phyloP scores from a whole-genome alignment of 345 rosid genomes.

The Anacardium occidentale region DNA sequence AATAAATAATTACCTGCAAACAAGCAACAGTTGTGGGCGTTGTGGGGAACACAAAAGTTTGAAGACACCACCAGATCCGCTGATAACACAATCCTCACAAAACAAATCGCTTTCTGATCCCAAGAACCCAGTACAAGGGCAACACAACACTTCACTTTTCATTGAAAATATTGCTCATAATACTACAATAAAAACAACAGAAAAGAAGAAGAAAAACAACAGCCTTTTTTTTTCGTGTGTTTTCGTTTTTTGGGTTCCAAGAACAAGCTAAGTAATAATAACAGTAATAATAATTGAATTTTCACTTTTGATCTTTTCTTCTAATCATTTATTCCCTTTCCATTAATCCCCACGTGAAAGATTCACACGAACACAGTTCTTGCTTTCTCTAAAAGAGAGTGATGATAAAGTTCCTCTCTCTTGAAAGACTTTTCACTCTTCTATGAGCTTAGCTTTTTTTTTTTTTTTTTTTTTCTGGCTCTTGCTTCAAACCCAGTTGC shows the following conservation, averaged over 20 bases:
- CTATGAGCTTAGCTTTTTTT: neutral
- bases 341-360: conserved; percentile 55
- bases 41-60: conserved; percentile 51
- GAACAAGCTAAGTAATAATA: conserved; percentile 22
- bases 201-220: conserved; percentile 2
- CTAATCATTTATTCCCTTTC: conserved; percentile 45
- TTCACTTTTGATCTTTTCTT: conserved; percentile 32
- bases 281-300: conserved; percentile 22
- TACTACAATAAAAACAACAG: conserved; percentile 10
- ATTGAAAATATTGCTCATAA: conserved; percentile 20
- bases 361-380: conserved; percentile 21
- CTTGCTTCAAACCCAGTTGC: conserved; percentile 31
- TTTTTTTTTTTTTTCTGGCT: conserved; percentile 17
- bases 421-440: conserved; percentile 15
- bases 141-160: conserved; percentile 31
- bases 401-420: conserved; percentile 17
- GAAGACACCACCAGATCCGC: conserved; percentile 43
- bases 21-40: conserved; percentile 49
- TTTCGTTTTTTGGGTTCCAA: neutral
- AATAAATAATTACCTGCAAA: conserved; percentile 53
- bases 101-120: conserved; percentile 41
- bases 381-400: neutral
- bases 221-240: neutral
- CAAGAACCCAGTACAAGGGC: conserved; percentile 41
- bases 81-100: conserved; percentile 27